Conservation (phyloP, 2,329 filamentous ascomycete species). For the Cytospora chrysosperma region DNA sequence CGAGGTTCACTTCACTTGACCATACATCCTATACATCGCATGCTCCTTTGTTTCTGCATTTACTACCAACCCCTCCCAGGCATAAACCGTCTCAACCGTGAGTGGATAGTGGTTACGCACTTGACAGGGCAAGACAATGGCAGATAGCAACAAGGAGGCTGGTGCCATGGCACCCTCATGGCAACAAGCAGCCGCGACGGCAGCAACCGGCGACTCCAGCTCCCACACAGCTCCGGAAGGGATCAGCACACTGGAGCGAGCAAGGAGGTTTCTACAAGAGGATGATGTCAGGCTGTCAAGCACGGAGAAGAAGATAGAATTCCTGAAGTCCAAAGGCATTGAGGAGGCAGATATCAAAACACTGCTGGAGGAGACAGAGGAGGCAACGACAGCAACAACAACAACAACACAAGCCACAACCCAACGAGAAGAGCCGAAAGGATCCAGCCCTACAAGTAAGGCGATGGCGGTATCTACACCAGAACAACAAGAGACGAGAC, state of each 20-base stretch:
- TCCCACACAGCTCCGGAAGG: constrained; percentile 28
- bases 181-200: constrained; percentile 21
- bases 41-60: not conserved
- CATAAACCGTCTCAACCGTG: not conserved
- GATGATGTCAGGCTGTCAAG: constrained; percentile 68
- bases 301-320: constrained; percentile 70
- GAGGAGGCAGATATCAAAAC: constrained; percentile 63
- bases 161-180: constrained; percentile 25
- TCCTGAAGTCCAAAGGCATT: constrained; percentile 76
- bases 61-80: not conserved
- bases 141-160: constrained; percentile 25
- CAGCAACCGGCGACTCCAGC: not conserved
- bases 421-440: constrained; percentile 3
- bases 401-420: constrained; percentile 7
- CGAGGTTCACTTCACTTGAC: constrained; percentile 22
- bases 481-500: constrained; percentile 28
- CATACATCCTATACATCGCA: not conserved
- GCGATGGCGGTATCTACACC: constrained; percentile 3
- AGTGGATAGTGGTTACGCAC: not conserved
- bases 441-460: constrained; percentile 11
- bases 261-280: constrained; percentile 73
- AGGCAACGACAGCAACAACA: constrained; percentile 20
- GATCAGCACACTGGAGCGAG: constrained; percentile 56
- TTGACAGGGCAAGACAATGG: constrained; percentile 26
- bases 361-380: constrained; percentile 48